Evolutionary conservation across 345 rosid genomes (phyloP).

Genomic region (Heritiera fomes): DNA sequence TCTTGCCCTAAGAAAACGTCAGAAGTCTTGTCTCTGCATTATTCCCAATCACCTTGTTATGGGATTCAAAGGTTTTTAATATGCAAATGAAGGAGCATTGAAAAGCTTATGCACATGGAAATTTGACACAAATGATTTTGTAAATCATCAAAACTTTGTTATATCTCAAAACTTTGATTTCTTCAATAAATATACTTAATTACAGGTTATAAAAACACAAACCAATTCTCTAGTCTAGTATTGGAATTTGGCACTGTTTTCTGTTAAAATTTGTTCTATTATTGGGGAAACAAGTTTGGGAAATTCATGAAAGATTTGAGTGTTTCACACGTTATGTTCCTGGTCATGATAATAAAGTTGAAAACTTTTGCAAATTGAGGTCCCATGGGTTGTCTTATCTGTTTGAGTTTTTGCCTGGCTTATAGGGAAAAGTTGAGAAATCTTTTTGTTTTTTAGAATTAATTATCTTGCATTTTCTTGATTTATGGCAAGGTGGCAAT

Average conservation of each 20-base stretch:
- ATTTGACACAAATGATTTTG: too few relatives aligned
- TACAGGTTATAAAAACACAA: neutral
- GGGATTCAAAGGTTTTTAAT: neutral
- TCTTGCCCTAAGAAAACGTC: neutral
- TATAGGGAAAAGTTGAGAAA: neutral
- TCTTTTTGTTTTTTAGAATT: neutral
- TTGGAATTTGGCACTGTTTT: neutral
- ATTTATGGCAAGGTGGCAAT: neutral
- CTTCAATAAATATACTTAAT: neutral
- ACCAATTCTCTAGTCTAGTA: neutral
- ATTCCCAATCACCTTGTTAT: neutral
- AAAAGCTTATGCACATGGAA: neutral
- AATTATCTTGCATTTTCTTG: neutral
- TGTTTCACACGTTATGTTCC: neutral
- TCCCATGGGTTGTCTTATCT: neutral
- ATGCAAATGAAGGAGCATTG: neutral
- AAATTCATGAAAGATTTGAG: neutral
- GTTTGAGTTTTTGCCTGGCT: neutral
- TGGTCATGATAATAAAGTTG: neutral
- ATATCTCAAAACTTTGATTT: conserved; percentile 13
- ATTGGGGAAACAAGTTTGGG: conserved; percentile 6
- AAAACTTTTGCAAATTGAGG: neutral
- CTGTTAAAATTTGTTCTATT: neutral
- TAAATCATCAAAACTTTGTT: neutral
- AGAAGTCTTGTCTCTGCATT: neutral